These are phyloP conservation scores for Cordyceps farinosa DNA, from an alignment of 2,329 filamentous ascomycete species.

Conservation along the genomic window DNA sequence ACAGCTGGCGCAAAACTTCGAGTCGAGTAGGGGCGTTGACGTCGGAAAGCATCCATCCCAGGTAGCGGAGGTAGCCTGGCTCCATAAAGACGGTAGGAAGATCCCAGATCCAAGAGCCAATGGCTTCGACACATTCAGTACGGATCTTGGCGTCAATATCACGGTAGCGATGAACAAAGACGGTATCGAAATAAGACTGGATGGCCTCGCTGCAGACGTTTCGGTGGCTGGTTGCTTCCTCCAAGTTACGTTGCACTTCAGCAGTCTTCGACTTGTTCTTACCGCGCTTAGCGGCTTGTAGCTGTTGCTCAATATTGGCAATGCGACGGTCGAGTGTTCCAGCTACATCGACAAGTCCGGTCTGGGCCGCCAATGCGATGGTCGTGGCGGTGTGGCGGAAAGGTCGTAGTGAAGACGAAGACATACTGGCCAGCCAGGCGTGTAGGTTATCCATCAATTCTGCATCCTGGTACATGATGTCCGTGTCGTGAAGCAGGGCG, in stretches of 20 bases:
- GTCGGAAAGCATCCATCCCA: conserved; percentile 95
- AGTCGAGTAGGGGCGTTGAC: conserved; percentile 67
- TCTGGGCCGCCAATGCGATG: conserved; percentile 75
- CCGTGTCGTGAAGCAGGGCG: conserved; percentile 75
- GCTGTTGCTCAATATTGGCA: conserved; percentile 72
- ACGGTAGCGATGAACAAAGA: conserved; percentile 93
- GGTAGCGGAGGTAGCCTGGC: conserved; percentile 82
- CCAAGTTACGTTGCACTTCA: conserved; percentile 68
- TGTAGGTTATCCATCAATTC: conserved; percentile 84
- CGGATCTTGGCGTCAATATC: conserved; percentile 89
- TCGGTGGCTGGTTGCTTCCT: conserved; percentile 66
- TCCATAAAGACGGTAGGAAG: conserved; percentile 89
- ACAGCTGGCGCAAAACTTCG: conserved; percentile 83
- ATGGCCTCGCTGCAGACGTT: conserved; percentile 69
- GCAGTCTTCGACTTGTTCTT: conserved; percentile 76
- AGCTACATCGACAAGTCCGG: conserved; percentile 70
- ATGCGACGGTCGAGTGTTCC: conserved; percentile 67
- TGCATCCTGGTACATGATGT: conserved; percentile 71
- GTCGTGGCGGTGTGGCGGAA: conserved; percentile 94
- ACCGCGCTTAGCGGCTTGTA: conserved; percentile 68
- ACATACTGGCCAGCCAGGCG: conserved; percentile 87
- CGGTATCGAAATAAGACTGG: conserved; percentile 82
- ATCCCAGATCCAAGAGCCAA: conserved; percentile 83
- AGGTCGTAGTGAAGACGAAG: conserved; percentile 78
- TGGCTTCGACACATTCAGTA: conserved; percentile 78